A percentile compares a stretch with the other conserved stretches of the same genome.
These are phyloP conservation scores for Meyerozyma sp. DNA, from an alignment of 1,139 yeast genomes.

Conservation along the genomic window DNA sequence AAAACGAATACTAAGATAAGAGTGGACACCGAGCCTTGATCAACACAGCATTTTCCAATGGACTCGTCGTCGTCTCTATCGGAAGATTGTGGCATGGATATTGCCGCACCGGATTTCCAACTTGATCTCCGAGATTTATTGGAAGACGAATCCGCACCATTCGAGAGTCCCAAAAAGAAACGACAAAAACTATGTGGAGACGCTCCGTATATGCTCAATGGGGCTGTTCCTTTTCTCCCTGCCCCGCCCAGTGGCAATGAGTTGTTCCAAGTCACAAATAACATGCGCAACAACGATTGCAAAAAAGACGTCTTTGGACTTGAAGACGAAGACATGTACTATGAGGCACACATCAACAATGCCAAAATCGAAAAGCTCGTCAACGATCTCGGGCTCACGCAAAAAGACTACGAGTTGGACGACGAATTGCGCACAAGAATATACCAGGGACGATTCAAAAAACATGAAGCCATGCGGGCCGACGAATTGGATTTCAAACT, in stretches of 20 bases:
- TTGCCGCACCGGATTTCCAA: background rate
- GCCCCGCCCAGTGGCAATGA: slow-evolving; percentile 19
- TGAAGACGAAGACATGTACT: slow-evolving; percentile 14
- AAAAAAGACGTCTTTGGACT: slow-evolving; percentile 6
- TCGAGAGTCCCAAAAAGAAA: background rate
- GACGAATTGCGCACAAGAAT: slow-evolving; percentile 44
- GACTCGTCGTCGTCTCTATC: slow-evolving; percentile 6
- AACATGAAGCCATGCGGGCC: slow-evolving; percentile 11
- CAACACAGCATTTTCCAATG: slow-evolving; percentile 2
- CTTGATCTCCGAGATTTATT: slow-evolving; percentile 8
- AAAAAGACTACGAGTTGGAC: slow-evolving; percentile 25
- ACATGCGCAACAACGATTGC: slow-evolving; percentile 12
- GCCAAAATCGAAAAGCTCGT: slow-evolving; percentile 35
- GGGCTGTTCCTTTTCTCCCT: background rate
- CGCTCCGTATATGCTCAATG: background rate
- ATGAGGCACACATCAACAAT: slow-evolving; percentile 22
- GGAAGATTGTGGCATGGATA: background rate
- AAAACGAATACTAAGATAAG: background rate
- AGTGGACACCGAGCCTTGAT: background rate
- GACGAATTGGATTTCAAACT: slow-evolving; percentile 28
- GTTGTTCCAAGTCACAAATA: slow-evolving; percentile 36
- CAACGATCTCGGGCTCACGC: slow-evolving; percentile 16
- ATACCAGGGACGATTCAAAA: slow-evolving; percentile 32
- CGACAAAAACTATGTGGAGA: background rate
- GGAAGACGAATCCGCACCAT: slow-evolving; percentile 4